Conservation (phyloP, 2,329 filamentous ascomycete genomes). For the Fusarium oligoseptatum region DNA sequence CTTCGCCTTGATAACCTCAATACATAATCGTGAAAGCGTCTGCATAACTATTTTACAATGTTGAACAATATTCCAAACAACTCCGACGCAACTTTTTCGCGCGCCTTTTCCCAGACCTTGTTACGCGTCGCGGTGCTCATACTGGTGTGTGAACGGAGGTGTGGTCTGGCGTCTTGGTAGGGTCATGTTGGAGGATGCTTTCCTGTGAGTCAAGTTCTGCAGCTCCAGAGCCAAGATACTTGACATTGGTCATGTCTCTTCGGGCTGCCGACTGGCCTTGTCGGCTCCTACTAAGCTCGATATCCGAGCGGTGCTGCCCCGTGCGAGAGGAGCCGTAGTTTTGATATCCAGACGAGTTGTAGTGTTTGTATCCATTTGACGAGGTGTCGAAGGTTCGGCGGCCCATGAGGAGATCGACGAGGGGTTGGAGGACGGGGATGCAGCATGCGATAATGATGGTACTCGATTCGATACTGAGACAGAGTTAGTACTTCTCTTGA, state of each 20-base stretch:
- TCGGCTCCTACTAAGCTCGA: conserved; percentile 18
- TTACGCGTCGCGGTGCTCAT: not conserved
- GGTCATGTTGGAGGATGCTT: conserved; percentile 18
- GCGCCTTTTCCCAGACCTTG: not conserved
- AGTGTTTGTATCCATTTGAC: conserved; percentile 23
- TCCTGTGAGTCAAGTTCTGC: conserved; percentile 27
- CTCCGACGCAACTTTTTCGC: not conserved
- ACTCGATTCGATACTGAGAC: conserved; percentile 48
- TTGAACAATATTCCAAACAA: not conserved
- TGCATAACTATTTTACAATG: not conserved
- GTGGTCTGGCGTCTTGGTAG: not conserved
- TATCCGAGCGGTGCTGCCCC: conserved; percentile 16
- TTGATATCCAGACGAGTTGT: conserved; percentile 24
- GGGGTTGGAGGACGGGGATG: conserved; percentile 52
- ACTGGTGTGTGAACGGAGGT: not conserved
- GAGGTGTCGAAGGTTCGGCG: conserved; percentile 34
- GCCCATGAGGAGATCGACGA: conserved; percentile 46
- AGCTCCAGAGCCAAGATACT: conserved; percentile 18
- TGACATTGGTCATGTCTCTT: conserved; percentile 2
- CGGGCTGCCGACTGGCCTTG: not conserved
- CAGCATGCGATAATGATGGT: conserved; percentile 54
- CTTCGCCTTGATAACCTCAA: not conserved
- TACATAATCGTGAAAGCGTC: not conserved
- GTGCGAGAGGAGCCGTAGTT: conserved; percentile 21
- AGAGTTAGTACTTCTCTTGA: not conserved